Evolutionary conservation across 805 yeast species (phyloP), one percentile per base, ranked within the genome.

Genomic region (Sugiyamaella marilandica): DNA sequence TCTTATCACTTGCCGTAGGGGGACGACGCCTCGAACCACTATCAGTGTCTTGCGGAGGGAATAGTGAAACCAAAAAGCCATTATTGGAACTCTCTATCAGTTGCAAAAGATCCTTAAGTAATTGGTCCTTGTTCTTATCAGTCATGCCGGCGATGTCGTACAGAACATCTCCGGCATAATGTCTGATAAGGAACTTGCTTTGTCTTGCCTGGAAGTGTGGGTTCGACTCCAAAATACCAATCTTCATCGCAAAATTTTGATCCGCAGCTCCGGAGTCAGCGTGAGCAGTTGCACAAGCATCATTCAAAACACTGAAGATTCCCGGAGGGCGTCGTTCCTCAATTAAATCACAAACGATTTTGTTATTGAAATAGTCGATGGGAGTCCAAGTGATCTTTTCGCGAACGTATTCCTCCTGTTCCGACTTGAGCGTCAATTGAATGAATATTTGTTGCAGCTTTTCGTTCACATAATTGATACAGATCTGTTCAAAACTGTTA

Each of bases 311-410:
- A 2, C 98, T 95, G 74, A 94, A 91, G 43, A 94, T 78, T 55
- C 99, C 99, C 0, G 97, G 97, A 1, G 99, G 98, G 65, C 97
- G 82, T 55, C 82, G 81, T 29, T 88, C 85, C 71, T 94, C 99
- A 65, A 94, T 94, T 66, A 94, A 77, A 62, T 94, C 99, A 74
- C 98, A 94, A 31, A 94, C 99, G 60, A 94, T 85, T 71, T 92
- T 84, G 72, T 94, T 94, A 71, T 94, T 94, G 74, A 94, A 94
- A 70, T 90, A 94, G 58, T 94, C 87, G 64, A 94, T 94, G 19
- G 98, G 98, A 10, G 96, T 88, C 99, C 99, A 94, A 68, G 88
- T 80, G 68, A 94, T 94, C 70, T 89, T 87, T 70, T 94, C 99
- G 61, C 87, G 85, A 34, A 89, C 94, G 64, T 94, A 94, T 67